These are phyloP conservation scores for Ogataea dorogensis DNA, from an alignment of 805 yeast species.

Conservation along the genomic window DNA sequence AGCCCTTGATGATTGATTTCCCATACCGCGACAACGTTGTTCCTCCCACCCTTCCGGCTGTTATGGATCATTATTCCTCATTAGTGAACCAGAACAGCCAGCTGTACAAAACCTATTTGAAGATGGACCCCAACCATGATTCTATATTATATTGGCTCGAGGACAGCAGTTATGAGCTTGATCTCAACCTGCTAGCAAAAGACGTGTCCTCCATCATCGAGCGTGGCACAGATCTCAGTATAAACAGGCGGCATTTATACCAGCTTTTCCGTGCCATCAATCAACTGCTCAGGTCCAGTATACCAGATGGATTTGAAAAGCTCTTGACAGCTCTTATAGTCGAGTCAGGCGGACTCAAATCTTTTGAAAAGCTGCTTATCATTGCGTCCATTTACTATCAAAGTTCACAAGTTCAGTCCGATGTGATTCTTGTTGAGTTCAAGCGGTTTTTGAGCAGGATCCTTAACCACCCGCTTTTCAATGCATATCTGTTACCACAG, in stretches of 20 bases:
- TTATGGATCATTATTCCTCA: conserved; percentile 20
- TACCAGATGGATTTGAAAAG: conserved; percentile 14
- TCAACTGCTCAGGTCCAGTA: conserved; percentile 21
- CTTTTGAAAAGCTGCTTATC: conserved; percentile 19
- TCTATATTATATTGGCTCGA: conserved; percentile 14
- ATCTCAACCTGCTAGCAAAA: conserved; percentile 23
- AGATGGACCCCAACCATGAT: conserved; percentile 3
- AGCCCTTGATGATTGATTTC: conserved; percentile 29
- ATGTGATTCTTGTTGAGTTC: conserved; percentile 29
- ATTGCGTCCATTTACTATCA: conserved; percentile 19
- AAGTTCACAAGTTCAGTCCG: conserved; percentile 18
- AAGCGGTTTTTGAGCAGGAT: conserved; percentile 30
- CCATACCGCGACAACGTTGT: conserved; percentile 22
- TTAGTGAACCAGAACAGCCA: conserved; percentile 25
- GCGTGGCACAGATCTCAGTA: conserved; percentile 22
- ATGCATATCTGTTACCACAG: conserved; percentile 23
- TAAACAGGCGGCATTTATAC: conserved; percentile 23
- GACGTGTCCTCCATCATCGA: conserved; percentile 24
- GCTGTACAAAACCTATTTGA: conserved; percentile 11
- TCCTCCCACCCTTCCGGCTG: conserved; percentile 19
- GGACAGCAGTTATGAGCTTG: conserved; percentile 20
- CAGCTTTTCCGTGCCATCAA: conserved; percentile 30
- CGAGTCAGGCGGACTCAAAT: conserved; percentile 9
- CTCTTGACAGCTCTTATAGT: conserved; percentile 11
- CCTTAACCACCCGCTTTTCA: conserved; percentile 27